phyloP scores from a whole-genome alignment of 1,284 basidiomycete species.

The Rhodotorula sp. region DNA sequence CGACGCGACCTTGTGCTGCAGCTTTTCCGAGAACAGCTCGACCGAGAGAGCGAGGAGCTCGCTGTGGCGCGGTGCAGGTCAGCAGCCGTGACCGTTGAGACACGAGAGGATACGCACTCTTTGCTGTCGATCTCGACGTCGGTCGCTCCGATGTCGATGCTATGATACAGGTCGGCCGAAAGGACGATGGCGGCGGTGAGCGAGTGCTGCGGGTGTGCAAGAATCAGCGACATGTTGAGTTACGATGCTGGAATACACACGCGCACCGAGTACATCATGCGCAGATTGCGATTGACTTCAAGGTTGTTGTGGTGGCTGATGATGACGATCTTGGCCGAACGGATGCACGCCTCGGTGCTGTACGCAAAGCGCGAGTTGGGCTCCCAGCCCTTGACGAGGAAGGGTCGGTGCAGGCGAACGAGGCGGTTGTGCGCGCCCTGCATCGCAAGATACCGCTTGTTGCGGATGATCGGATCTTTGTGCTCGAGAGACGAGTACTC shows the following conservation, averaged over 20 bases:
- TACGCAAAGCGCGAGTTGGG: conserved; percentile 13
- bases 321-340: conserved; percentile 19
- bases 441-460: conserved; percentile 18
- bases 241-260: too few relatives aligned
- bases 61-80: neutral
- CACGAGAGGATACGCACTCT: neutral
- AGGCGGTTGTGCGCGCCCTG: conserved; percentile 30
- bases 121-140: conserved; percentile 21
- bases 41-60: conserved; percentile 19
- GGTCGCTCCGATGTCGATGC: conserved; percentile 14
- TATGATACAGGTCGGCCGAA: conserved; percentile 31
- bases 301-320: conserved; percentile 29
- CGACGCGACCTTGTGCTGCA: conserved; percentile 7
- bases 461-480: conserved; percentile 15
- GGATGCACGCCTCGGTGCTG: conserved; percentile 28
- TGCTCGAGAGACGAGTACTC: conserved; percentile 19
- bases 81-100: neutral
- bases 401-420: conserved; percentile 33
- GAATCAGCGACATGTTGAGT: neutral
- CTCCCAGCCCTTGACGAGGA: conserved; percentile 30
- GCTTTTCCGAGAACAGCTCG: conserved; percentile 19
- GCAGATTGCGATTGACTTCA: conserved; percentile 22
- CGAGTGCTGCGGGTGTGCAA: neutral
- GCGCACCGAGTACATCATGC: conserved; percentile 26
- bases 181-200: conserved; percentile 32